Percentiles rank a stretch among this genome's conserved stretches.
Evolutionary conservation across 139 green algal species (phyloP).

Genomic region (Zygnema circumcarinatum): DNA sequence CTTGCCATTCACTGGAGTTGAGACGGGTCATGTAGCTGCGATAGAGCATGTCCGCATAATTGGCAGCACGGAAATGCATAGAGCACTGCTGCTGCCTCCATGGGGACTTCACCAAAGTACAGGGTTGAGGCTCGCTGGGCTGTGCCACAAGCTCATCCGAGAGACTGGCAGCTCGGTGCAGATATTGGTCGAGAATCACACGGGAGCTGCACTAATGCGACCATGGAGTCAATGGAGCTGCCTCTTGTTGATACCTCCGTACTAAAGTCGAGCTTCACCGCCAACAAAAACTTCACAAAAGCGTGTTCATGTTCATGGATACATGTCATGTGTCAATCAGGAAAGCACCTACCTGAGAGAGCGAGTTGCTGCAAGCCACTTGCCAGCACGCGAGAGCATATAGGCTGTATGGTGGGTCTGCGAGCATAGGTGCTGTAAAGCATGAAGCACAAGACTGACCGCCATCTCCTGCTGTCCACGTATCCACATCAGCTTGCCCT

Average conservation of each 20-base stretch:
- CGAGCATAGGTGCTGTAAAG: conserved; percentile 34
- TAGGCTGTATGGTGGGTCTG: conserved; percentile 54
- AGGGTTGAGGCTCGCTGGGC: not conserved
- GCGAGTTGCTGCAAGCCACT: conserved; percentile 73
- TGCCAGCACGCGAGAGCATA: conserved; percentile 69
- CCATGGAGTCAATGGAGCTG: not conserved
- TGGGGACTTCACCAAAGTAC: not conserved
- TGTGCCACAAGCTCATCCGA: not conserved
- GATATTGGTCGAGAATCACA: conserved; percentile 45
- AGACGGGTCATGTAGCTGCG: conserved; percentile 62
- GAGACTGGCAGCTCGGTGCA: conserved; percentile 17
- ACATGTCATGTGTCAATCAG: too few relatives aligned
- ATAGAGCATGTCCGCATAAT: conserved; percentile 81
- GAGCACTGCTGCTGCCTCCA: conserved; percentile 54
- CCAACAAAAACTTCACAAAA: too few relatives aligned
- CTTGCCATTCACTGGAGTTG: conserved; percentile 70
- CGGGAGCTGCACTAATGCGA: conserved; percentile 42
- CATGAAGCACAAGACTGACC: conserved; percentile 50
- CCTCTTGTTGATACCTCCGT: too few relatives aligned
- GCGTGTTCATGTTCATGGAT: too few relatives aligned
- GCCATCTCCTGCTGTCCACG: conserved; percentile 70
- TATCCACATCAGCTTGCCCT: conserved; percentile 83
- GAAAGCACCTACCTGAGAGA: conserved; percentile 67
- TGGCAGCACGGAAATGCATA: conserved; percentile 76
- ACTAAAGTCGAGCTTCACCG: too few relatives aligned